Evolutionary conservation across 1,284 basidiomycete genomes (phyloP).

Genomic region (Mycosarcoma maydis): DNA sequence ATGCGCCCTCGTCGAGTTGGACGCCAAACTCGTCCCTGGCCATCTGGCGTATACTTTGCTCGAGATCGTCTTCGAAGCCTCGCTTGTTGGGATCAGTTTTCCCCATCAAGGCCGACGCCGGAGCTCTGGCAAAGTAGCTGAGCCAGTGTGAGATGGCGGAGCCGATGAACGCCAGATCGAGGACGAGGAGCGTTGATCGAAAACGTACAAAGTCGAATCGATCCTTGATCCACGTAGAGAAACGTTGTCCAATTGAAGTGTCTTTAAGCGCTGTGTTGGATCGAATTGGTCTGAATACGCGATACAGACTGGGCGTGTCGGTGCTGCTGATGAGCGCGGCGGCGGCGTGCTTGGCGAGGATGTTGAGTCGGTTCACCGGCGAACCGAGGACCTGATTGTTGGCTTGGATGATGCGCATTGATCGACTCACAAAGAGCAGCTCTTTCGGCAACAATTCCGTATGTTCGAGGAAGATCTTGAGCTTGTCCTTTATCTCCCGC

Average conservation of each 20-base stretch:
- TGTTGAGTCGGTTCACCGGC: constrained; percentile 63
- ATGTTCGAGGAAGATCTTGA: constrained; percentile 57
- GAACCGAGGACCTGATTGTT: constrained; percentile 60
- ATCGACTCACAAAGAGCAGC: constrained; percentile 57
- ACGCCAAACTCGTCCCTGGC: constrained; percentile 59
- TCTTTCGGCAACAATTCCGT: constrained; percentile 62
- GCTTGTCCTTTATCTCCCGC: constrained; percentile 50
- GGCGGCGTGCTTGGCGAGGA: constrained; percentile 59
- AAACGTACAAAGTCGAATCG: constrained; percentile 52
- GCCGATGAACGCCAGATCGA: constrained; percentile 52
- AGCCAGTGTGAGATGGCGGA: constrained; percentile 43
- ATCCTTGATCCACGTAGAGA: constrained; percentile 41
- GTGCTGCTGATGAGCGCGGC: constrained; percentile 46
- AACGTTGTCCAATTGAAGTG: constrained; percentile 13
- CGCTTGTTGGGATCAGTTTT: constrained; percentile 23
- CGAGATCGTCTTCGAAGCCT: constrained; percentile 62
- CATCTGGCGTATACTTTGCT: constrained; percentile 56
- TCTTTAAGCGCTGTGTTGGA: background rate
- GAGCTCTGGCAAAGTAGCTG: constrained; percentile 25
- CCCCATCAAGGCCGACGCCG: constrained; percentile 25
- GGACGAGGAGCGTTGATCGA: constrained; percentile 46
- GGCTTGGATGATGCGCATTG: constrained; percentile 61
- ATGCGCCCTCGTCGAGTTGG: constrained; percentile 55
- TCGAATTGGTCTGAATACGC: constrained; percentile 41
- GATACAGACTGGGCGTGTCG: constrained; percentile 37